Conservation (phyloP, 495 filamentous ascomycete genomes). For the Penicillium silybi region DNA sequence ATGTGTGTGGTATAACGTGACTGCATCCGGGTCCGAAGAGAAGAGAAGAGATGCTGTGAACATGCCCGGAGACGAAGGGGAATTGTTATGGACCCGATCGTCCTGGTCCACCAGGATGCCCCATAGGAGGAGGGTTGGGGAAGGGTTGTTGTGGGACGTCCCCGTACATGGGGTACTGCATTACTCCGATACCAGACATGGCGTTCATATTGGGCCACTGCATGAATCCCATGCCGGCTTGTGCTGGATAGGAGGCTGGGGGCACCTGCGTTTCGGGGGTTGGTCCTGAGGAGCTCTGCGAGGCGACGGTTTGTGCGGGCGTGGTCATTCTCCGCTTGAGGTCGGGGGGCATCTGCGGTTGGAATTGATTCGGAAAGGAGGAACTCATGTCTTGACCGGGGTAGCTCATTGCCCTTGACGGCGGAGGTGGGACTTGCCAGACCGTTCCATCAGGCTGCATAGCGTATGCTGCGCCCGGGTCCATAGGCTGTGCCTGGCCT, state of each 20-base stretch:
- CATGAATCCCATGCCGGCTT: constrained; percentile 32
- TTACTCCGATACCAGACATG: constrained; percentile 32
- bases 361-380: constrained; percentile 28
- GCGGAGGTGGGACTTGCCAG: constrained; percentile 36
- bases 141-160: constrained; percentile 30
- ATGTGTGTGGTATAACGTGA: constrained; percentile 20
- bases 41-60: not conserved
- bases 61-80: not conserved
- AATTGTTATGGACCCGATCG: constrained; percentile 17
- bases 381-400: constrained; percentile 34
- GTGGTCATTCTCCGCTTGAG: constrained; percentile 44
- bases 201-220: constrained; percentile 38
- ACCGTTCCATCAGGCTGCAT: constrained; percentile 40
- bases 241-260: constrained; percentile 31
- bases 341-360: constrained; percentile 35
- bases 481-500: constrained; percentile 32
- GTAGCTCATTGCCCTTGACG: constrained; percentile 37
- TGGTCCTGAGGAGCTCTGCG: constrained; percentile 28
- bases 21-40: constrained; percentile 6
- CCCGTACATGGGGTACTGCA: constrained; percentile 39
- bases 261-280: constrained; percentile 28
- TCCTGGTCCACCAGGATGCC: constrained; percentile 28
- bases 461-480: constrained; percentile 25
- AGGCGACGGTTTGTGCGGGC: constrained; percentile 29
- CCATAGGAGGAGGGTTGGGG: constrained; percentile 33